phyloP scores from a whole-genome alignment of 1,284 basidiomycete genomes.

The Anthracocystis walkeri region DNA sequence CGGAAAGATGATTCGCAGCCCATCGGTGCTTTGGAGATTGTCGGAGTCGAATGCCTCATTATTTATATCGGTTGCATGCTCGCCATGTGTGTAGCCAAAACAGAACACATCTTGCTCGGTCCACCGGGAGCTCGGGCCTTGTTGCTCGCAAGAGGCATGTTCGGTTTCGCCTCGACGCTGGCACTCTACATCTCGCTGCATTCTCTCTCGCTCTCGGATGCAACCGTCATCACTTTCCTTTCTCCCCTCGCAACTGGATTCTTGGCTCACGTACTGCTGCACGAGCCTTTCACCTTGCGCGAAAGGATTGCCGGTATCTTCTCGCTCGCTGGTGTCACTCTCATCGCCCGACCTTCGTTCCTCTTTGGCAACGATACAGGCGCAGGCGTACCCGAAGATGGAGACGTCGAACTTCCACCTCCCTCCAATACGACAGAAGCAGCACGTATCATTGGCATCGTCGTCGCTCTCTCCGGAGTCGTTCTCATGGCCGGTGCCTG shows the following conservation, averaged over 20 bases:
- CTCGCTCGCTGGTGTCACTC: conserved; percentile 76
- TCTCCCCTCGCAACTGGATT: conserved; percentile 78
- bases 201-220: conserved; percentile 79
- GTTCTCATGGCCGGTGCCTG: conserved; percentile 77
- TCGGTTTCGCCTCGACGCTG: conserved; percentile 75
- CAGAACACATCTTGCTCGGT: conserved; percentile 78
- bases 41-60: conserved; percentile 73
- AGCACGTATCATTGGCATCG: conserved; percentile 59
- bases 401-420: conserved; percentile 26
- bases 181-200: conserved; percentile 78
- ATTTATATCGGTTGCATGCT: conserved; percentile 65
- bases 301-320: conserved; percentile 77
- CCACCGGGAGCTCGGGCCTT: conserved; percentile 77
- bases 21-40: conserved; percentile 70
- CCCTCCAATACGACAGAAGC: conserved; percentile 24
- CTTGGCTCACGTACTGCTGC: conserved; percentile 77
- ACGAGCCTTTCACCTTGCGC: conserved; percentile 75
- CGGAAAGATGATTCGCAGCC: conserved; percentile 13
- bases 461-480: conserved; percentile 75
- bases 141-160: conserved; percentile 75
- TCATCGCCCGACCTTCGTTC: conserved; percentile 71
- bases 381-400: conserved; percentile 37
- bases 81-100: conserved; percentile 70
- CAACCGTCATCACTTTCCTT: conserved; percentile 81
- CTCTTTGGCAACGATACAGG: conserved; percentile 37